A percentile compares a stretch with the other conserved stretches of the same genome.
phyloP scores from a whole-genome alignment of 257 asterid genomes.

The Petunia axillaris region DNA sequence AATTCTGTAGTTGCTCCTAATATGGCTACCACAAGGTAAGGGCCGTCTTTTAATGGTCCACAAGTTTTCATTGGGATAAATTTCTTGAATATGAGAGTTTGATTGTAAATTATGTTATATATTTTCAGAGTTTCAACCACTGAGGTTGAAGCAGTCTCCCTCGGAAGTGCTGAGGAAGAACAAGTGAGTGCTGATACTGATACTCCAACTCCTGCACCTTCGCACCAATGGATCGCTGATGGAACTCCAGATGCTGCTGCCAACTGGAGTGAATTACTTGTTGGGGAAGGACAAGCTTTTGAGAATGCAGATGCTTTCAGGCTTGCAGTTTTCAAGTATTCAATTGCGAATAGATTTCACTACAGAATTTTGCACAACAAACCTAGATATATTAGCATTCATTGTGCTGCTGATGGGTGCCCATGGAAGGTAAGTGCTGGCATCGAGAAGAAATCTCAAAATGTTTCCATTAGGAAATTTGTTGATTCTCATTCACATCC shows the following conservation, averaged over 20 bases:
- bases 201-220: not conserved
- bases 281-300: conserved; percentile 23
- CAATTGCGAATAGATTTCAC: conserved; percentile 20
- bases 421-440: conserved; percentile 27
- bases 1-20: conserved; percentile 20
- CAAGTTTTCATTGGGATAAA: not conserved
- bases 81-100: not conserved
- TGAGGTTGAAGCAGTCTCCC: conserved; percentile 21
- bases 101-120: not conserved
- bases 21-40: conserved; percentile 24
- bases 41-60: not conserved
- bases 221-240: conserved; percentile 13
- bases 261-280: conserved; percentile 27
- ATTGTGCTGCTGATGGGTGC: conserved; percentile 23
- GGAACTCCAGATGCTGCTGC: conserved; percentile 23
- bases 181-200: conserved; percentile 24
- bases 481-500: conserved; percentile 24
- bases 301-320: conserved; percentile 16
- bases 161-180: conserved; percentile 23
- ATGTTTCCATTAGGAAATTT: conserved; percentile 26
- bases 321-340: conserved; percentile 23
- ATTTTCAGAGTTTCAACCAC: conserved; percentile 16
- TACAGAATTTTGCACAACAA: conserved; percentile 25
- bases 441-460: conserved; percentile 21
- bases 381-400: conserved; percentile 26